A percentile compares a stretch with the other conserved stretches of the same genome.
Conservation (phyloP, 1,139 yeast genomes). For the Sugiyamaella novakii region DNA sequence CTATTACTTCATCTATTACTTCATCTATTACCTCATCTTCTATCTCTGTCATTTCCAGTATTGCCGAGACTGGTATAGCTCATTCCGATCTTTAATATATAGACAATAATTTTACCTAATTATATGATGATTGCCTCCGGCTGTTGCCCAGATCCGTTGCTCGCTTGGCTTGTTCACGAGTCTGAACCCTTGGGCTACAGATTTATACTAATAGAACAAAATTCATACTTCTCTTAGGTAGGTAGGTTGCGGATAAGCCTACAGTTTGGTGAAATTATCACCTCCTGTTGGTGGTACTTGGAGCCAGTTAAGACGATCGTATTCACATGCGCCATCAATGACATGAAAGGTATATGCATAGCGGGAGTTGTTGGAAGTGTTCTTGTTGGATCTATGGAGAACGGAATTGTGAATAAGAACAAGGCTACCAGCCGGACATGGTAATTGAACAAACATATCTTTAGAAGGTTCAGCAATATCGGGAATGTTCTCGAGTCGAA, state of each 20-base stretch:
- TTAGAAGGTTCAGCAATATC: slow-evolving; percentile 40
- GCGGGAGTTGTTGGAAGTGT: slow-evolving; percentile 57
- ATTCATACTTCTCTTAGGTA: too few relatives aligned
- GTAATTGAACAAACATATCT: slow-evolving; percentile 53
- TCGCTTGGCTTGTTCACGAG: background rate
- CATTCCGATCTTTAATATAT: slow-evolving; percentile 15
- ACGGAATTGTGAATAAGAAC: slow-evolving; percentile 71
- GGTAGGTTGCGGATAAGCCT: slow-evolving; percentile 1
- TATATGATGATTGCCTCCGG: background rate
- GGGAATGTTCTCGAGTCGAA: slow-evolving; percentile 33
- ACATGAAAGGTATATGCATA: slow-evolving; percentile 81
- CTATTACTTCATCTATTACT: background rate
- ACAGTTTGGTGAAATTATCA: slow-evolving; percentile 50
- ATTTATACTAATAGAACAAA: too few relatives aligned
- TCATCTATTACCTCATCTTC: background rate
- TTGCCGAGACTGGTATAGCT: slow-evolving; percentile 7
- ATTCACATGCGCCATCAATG: slow-evolving; percentile 63
- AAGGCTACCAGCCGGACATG: slow-evolving; percentile 72
- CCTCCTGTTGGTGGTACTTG: slow-evolving; percentile 77
- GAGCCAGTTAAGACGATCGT: slow-evolving; percentile 71
- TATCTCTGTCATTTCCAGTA: background rate
- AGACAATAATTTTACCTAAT: background rate
- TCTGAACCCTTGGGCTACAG: too few relatives aligned
- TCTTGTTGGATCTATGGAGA: slow-evolving; percentile 69
- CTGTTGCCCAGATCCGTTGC: background rate